Conservation (phyloP, 805 yeast species). For the Lachancea meyersii region DNA sequence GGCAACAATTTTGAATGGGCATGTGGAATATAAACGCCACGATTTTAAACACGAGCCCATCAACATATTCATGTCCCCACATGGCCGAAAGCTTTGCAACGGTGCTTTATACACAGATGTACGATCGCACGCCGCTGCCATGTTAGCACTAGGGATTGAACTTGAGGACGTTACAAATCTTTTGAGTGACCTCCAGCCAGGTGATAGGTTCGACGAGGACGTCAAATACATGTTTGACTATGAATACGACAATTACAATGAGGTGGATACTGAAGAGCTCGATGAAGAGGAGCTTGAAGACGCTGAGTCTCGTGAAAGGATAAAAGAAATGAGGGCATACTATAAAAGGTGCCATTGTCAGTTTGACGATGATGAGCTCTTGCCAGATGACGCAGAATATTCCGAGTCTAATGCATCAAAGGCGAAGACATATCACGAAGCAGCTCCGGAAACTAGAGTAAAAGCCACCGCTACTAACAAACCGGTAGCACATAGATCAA, state of each 20-base stretch:
- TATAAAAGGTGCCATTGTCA: slow-evolving; percentile 35
- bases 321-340: slow-evolving; percentile 18
- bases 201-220: slow-evolving; percentile 67
- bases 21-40: slow-evolving; percentile 38
- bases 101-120: slow-evolving; percentile 58
- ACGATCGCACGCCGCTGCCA: slow-evolving; percentile 50
- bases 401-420: slow-evolving; percentile 16
- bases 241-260: slow-evolving; percentile 43
- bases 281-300: slow-evolving; percentile 21
- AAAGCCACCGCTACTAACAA: not conserved
- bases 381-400: slow-evolving; percentile 24
- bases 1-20: slow-evolving; percentile 55
- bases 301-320: slow-evolving; percentile 15
- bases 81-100: slow-evolving; percentile 52
- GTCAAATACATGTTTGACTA: slow-evolving; percentile 53
- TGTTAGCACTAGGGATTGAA: slow-evolving; percentile 44
- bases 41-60: slow-evolving; percentile 58
- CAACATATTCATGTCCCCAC: slow-evolving; percentile 57
- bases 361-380: slow-evolving; percentile 32
- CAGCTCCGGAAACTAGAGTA: slow-evolving; percentile 2
- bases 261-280: slow-evolving; percentile 26
- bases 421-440: slow-evolving; percentile 16
- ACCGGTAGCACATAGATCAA: slow-evolving; percentile 35
- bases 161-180: slow-evolving; percentile 48
- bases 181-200: slow-evolving; percentile 48